Evolutionary conservation across 805 yeast genomes (phyloP).

Genomic region (Cyberlindnera maritima): DNA sequence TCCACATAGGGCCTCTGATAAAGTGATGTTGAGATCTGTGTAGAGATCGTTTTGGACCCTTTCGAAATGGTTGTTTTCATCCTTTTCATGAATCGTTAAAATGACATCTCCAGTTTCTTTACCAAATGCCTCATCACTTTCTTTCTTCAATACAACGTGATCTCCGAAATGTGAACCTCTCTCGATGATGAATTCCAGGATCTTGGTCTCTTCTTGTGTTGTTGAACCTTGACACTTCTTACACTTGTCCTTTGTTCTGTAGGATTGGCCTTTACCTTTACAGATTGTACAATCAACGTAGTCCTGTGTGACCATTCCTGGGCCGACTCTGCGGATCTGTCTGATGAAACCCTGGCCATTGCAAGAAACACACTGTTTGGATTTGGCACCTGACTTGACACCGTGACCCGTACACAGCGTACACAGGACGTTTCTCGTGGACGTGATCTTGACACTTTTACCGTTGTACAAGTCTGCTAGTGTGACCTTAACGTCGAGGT

Average conservation of each 20-base stretch:
- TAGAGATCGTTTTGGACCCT: slow-evolving; percentile 65
- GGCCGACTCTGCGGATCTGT: slow-evolving; percentile 62
- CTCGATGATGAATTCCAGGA: slow-evolving; percentile 72
- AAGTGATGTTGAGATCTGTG: slow-evolving; percentile 55
- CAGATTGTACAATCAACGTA: slow-evolving; percentile 64
- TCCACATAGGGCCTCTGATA: slow-evolving; percentile 85
- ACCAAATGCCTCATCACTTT: slow-evolving; percentile 78
- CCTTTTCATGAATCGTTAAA: slow-evolving; percentile 49
- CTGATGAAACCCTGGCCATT: slow-evolving; percentile 66
- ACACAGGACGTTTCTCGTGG: slow-evolving; percentile 74
- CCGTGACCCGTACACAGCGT: slow-evolving; percentile 74
- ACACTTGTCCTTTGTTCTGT: slow-evolving; percentile 68
- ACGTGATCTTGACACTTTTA: slow-evolving; percentile 68
- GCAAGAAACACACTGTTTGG: slow-evolving; percentile 62
- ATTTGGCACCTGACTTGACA: slow-evolving; percentile 55
- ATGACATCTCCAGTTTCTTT: slow-evolving; percentile 75
- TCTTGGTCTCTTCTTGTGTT: slow-evolving; percentile 59
- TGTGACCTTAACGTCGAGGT: slow-evolving; percentile 59
- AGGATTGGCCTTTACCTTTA: slow-evolving; percentile 63
- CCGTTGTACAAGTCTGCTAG: slow-evolving; percentile 80
- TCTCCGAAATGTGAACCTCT: slow-evolving; percentile 70
- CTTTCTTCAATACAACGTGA: slow-evolving; percentile 55
- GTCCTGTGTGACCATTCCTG: slow-evolving; percentile 70
- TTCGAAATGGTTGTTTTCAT: slow-evolving; percentile 36
- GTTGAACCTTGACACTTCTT: slow-evolving; percentile 70